Conservation (phyloP, 2,329 filamentous ascomycete genomes). For the Sporothrix protearum region DNA sequence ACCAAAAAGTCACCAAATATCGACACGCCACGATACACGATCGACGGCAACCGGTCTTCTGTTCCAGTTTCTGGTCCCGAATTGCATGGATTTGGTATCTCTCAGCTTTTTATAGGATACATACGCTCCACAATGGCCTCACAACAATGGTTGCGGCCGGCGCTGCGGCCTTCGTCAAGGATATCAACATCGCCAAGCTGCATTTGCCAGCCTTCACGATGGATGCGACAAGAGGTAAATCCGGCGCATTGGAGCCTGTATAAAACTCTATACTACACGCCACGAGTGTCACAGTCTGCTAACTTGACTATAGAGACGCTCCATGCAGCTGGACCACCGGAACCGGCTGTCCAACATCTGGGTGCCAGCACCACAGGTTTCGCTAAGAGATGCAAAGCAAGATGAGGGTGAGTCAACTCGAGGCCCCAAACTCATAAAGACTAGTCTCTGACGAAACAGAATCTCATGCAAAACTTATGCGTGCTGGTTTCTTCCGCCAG, state of each 20-base stretch:
- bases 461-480: constrained; percentile 63
- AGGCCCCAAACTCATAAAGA: constrained; percentile 14
- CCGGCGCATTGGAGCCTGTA: too few relatives aligned
- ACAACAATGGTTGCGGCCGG: neutral
- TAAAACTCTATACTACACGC: neutral
- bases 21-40: neutral
- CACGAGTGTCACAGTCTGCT: neutral
- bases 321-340: constrained; percentile 30
- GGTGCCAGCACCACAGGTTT: constrained; percentile 61
- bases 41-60: neutral
- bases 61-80: neutral
- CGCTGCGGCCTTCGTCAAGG: neutral
- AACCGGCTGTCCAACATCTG: constrained; percentile 69
- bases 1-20: neutral
- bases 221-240: neutral
- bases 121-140: neutral
- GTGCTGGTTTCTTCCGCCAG: constrained; percentile 70
- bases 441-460: constrained; percentile 41
- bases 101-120: neutral
- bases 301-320: constrained; percentile 15
- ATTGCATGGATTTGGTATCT: neutral
- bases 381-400: constrained; percentile 55
- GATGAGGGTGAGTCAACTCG: constrained; percentile 47
- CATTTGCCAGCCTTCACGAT: neutral
- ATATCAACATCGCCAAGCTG: neutral